Conservation (phyloP, 306 rosid species). For the Cicer bijugum region DNA sequence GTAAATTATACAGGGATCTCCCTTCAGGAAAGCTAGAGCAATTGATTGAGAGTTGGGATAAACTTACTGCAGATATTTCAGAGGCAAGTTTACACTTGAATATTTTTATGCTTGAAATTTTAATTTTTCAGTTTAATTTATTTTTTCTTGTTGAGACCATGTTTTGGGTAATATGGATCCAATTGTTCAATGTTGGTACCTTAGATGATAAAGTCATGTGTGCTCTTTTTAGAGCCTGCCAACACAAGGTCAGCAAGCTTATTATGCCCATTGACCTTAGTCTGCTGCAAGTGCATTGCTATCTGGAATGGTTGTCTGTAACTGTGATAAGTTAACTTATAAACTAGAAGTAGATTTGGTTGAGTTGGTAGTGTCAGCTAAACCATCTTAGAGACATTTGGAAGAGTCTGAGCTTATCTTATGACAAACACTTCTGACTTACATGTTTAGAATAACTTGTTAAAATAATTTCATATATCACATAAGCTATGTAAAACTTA, state of each 20-base stretch:
- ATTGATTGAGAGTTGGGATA: slow-evolving; percentile 77
- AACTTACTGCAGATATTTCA: slow-evolving; percentile 55
- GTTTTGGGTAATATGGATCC: slow-evolving; percentile 24
- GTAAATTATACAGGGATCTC: slow-evolving; percentile 71
- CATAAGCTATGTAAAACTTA: background rate
- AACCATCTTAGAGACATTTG: slow-evolving; percentile 9
- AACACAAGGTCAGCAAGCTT: slow-evolving; percentile 13
- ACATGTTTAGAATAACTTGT: background rate
- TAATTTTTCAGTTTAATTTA: slow-evolving; percentile 14
- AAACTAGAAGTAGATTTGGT: slow-evolving; percentile 4
- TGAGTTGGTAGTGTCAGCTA: background rate
- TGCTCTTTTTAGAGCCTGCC: slow-evolving; percentile 31
- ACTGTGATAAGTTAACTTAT: slow-evolving; percentile 17
- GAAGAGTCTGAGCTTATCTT: background rate
- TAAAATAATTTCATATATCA: background rate
- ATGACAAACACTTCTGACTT: background rate
- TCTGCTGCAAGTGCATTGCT: slow-evolving; percentile 20
- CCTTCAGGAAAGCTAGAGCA: slow-evolving; percentile 60
- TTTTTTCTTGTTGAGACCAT: background rate
- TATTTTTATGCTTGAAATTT: slow-evolving; percentile 34
- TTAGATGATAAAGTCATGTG: slow-evolving; percentile 13
- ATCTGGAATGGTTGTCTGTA: slow-evolving; percentile 1
- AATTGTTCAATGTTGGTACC: slow-evolving; percentile 29
- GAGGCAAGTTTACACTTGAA: slow-evolving; percentile 63
- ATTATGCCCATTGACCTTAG: slow-evolving; percentile 3